Conservation (phyloP, 371 early-diverging fungal species). For the Coemansia sp. region DNA sequence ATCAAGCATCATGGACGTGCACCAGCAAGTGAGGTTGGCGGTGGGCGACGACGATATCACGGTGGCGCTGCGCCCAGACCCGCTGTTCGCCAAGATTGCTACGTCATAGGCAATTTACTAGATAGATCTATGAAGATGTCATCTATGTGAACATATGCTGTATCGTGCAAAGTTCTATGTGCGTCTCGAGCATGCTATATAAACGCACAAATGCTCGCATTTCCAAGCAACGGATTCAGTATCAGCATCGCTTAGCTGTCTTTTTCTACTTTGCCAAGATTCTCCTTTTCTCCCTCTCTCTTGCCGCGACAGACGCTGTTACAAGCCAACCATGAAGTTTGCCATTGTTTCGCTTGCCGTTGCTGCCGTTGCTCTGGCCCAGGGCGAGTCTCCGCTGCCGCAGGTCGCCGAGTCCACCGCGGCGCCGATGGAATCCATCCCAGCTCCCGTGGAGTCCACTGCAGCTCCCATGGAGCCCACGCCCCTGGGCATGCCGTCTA, state of each 20-base stretch:
- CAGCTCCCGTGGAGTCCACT: neutral
- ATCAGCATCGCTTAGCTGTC: too few relatives aligned
- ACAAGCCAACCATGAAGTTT: too few relatives aligned
- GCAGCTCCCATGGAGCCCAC: neutral
- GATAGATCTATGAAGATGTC: neutral
- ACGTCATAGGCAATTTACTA: slow-evolving; percentile 17
- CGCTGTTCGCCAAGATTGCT: slow-evolving; percentile 56
- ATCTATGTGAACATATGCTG: neutral
- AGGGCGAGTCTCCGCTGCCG: neutral
- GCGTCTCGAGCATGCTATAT: neutral
- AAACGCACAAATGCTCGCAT: too few relatives aligned
- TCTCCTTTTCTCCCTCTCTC: too few relatives aligned
- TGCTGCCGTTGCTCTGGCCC: neutral
- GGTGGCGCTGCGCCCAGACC: slow-evolving; percentile 69
- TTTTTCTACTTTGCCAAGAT: too few relatives aligned
- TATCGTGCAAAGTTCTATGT: neutral
- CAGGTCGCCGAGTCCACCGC: neutral
- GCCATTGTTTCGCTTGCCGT: neutral
- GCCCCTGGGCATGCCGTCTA: neutral
- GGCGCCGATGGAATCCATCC: neutral
- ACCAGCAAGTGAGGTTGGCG: slow-evolving; percentile 69
- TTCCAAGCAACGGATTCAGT: too few relatives aligned
- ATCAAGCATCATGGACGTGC: slow-evolving; percentile 67
- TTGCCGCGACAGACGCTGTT: too few relatives aligned
- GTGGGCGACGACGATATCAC: slow-evolving; percentile 72